Percentiles rank a stretch among this genome's conserved stretches.
phyloP scores from a whole-genome alignment of 495 filamentous ascomycete species.

The Aspergillus saccharolyticus region DNA sequence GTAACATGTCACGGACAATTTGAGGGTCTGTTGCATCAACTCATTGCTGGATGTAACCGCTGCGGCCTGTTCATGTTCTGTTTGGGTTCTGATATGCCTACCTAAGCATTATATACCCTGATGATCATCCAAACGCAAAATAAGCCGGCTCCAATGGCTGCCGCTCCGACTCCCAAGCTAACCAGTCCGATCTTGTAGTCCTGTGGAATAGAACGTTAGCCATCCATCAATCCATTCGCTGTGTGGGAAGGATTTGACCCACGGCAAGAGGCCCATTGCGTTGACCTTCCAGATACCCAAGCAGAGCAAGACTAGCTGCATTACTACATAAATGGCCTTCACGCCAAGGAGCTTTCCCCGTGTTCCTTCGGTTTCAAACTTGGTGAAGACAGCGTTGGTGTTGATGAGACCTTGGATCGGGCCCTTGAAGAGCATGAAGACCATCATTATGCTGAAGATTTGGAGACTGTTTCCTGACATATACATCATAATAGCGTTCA shows the following conservation, averaged over 20 bases:
- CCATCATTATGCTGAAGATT: slow-evolving; percentile 99
- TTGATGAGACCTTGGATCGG: slow-evolving; percentile 78
- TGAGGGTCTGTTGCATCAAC: background rate
- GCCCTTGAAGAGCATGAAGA: slow-evolving; percentile 97
- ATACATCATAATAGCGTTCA: slow-evolving; percentile 99
- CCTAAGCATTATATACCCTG: background rate
- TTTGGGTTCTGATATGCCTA: background rate
- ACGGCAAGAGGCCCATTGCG: slow-evolving; percentile 92
- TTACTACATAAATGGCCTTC: slow-evolving; percentile 78
- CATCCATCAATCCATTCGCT: background rate
- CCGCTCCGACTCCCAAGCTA: slow-evolving; percentile 86
- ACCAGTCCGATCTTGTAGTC: slow-evolving; percentile 90
- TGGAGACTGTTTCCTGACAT: slow-evolving; percentile 99
- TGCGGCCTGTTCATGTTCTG: background rate
- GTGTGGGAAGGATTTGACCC: slow-evolving; percentile 32
- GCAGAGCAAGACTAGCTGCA: slow-evolving; percentile 77
- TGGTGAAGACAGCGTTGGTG: slow-evolving; percentile 75
- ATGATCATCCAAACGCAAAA: slow-evolving; percentile 39
- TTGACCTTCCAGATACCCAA: slow-evolving; percentile 97
- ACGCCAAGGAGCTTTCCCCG: slow-evolving; percentile 64
- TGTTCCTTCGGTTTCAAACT: slow-evolving; percentile 83
- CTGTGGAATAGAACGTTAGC: slow-evolving; percentile 37
- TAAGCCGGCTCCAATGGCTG: slow-evolving; percentile 66
- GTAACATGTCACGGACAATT: background rate
- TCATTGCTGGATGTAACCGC: background rate